Evolutionary conservation across 2,329 filamentous ascomycete genomes (phyloP).

Genomic region (Colletotrichum coccodes): DNA sequence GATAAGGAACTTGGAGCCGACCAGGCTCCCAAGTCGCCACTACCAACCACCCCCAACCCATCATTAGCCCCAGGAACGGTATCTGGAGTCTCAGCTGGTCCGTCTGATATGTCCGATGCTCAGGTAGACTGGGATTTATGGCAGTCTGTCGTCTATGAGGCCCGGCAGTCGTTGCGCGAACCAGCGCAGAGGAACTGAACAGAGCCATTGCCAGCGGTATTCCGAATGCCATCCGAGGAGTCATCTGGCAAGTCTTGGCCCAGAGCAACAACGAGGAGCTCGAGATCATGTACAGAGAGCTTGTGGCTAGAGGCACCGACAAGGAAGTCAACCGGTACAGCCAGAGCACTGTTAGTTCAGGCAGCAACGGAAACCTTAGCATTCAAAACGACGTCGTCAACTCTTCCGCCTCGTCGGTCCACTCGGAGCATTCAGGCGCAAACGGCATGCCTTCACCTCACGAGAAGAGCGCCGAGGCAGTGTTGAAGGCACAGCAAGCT

Average conservation of each 20-base stretch:
- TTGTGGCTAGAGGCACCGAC: constrained; percentile 82
- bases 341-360: constrained; percentile 61
- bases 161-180: constrained; percentile 85
- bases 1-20: constrained; percentile 28
- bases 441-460: constrained; percentile 65
- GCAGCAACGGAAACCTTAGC: constrained; percentile 64
- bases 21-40: constrained; percentile 45
- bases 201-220: constrained; percentile 93
- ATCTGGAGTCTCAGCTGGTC: constrained; percentile 81
- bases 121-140: constrained; percentile 99
- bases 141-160: constrained; percentile 97
- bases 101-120: constrained; percentile 74
- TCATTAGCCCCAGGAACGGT: constrained; percentile 86
- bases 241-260: constrained; percentile 97
- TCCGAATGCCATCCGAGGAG: constrained; percentile 93
- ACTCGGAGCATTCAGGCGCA: constrained; percentile 77
- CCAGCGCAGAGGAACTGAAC: constrained; percentile 90
- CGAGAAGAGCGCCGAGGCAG: constrained; percentile 71
- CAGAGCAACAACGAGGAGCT: constrained; percentile 95
- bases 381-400: constrained; percentile 73
- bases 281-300: constrained; percentile 85
- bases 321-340: constrained; percentile 76
- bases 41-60: constrained; percentile 73
- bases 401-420: constrained; percentile 87
- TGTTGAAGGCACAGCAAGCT: constrained; percentile 72